Conservation (phyloP, 192 early-diverging fungal genomes). For the Cladochytrium replicatum region DNA sequence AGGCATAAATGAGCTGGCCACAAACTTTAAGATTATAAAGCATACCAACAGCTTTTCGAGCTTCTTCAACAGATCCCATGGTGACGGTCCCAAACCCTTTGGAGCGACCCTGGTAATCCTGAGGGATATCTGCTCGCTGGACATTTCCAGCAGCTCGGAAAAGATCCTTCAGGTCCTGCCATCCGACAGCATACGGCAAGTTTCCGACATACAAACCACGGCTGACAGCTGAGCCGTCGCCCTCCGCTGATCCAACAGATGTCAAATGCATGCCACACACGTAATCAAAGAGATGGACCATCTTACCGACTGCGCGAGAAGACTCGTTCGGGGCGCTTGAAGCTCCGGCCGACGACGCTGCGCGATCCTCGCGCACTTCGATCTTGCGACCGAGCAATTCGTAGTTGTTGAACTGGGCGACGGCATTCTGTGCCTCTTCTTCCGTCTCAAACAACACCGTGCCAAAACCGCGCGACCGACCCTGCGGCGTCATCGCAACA, state of each 20-base stretch:
- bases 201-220: conserved; percentile 39
- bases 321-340: too few species aligned
- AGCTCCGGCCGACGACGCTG: too few species aligned
- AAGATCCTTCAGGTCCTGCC: conserved; percentile 44
- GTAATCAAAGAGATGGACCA: too few species aligned
- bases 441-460: conserved; percentile 29
- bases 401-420: conserved; percentile 34
- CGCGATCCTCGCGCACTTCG: conserved; percentile 36
- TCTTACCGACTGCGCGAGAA: too few species aligned
- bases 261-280: too few species aligned
- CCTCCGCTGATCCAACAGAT: too few species aligned
- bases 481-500: conserved; percentile 20
- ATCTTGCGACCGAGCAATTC: conserved; percentile 38
- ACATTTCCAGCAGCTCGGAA: conserved; percentile 61
- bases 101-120: conserved; percentile 42
- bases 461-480: conserved; percentile 35
- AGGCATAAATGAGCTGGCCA: background rate
- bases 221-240: too few species aligned
- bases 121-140: conserved; percentile 52
- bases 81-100: conserved; percentile 65
- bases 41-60: conserved; percentile 53
- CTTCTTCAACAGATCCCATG: conserved; percentile 57
- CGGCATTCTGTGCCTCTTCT: conserved; percentile 34
- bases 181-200: conserved; percentile 38
- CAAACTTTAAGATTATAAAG: too few species aligned